Base-by-base conservation (phyloP, 2,329 filamentous ascomycete genomes). In the Pleoardoris graminearum region DNA sequence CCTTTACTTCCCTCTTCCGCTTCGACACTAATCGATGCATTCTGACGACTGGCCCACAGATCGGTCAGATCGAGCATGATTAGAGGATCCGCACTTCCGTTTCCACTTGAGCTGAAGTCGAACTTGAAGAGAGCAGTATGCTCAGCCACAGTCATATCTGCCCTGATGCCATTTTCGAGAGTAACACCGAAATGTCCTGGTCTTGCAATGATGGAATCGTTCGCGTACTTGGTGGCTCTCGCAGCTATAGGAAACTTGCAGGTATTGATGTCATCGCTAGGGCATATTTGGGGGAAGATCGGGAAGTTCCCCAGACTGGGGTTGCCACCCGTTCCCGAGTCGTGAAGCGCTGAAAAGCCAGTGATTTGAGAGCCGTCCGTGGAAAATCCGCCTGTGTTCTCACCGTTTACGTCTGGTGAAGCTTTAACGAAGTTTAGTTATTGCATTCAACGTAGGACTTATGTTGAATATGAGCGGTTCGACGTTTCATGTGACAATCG, bases 231-330 rank as follows among this genome's bases (percentile, higher is more conserved):
- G 0, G 79, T 77, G 23, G 78, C 76, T 53, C 85, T 76, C 16
- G 76, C 67, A 10, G 68, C 68, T 25, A 80, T 79, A 4, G 78
- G 74, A 58, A 80, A 87, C 35, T 75, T 72, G 73, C 85, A 87
- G 7, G 76, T 75, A 61, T 89, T 77, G 48, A 90, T 71, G 33
- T 85, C 80, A 54, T 88, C 82, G 12, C 76, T 79, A 0, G 80
- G 77, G 57, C 88, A 91, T 35, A 81, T 74, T 55, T 89, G 86
- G 0, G 87, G 80, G 57, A 91, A 90, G 1, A 91, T 75, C 0
- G 88, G 85, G 48, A 91, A 91, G 64, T 89, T 90, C 12, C 87
- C 88, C 14, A 90, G 73, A 3, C 85, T 89, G 0, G 87, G 83
- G 32, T 71, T 69, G 7, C 71, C 71, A 23, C 72, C 72, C 16